Evolutionary conservation across 2,329 filamentous ascomycete genomes (phyloP).

Genomic region (Eutypella sp.): DNA sequence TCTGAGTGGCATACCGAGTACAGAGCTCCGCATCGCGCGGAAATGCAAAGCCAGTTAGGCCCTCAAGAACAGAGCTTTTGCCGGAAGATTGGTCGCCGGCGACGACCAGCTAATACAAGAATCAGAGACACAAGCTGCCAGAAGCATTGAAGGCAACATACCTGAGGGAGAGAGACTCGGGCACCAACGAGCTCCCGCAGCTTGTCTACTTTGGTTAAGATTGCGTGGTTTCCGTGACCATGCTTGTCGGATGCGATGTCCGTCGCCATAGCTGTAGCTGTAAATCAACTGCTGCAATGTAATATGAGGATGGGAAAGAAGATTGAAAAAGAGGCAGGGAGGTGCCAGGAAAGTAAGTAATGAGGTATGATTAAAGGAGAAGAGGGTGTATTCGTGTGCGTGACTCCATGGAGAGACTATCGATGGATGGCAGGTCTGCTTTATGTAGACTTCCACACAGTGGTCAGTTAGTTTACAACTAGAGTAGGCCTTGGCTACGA

Average conservation of each 20-base stretch:
- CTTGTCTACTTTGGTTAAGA: conserved; percentile 33
- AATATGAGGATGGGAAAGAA: background rate
- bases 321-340: background rate
- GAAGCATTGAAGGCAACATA: conserved; percentile 17
- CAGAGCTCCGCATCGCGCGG: conserved; percentile 40
- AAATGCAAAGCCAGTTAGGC: conserved; percentile 44
- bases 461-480: no score
- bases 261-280: conserved; percentile 6
- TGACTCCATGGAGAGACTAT: no score
- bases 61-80: conserved; percentile 81
- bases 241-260: conserved; percentile 5
- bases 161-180: conserved; percentile 27
- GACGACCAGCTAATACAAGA: conserved; percentile 56
- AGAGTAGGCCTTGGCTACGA: no score
- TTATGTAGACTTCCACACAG: no score
- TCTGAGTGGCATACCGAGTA: conserved; percentile 45
- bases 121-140: conserved; percentile 34
- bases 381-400: background rate
- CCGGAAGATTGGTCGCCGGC: conserved; percentile 83
- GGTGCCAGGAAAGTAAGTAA: background rate
- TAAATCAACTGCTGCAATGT: background rate
- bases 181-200: conserved; percentile 36
- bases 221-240: conserved; percentile 17
- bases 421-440: no score
- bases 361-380: background rate